Evolutionary conservation across 2,329 filamentous ascomycete species (phyloP), one percentile per base, ranked within the genome.

Genomic region (Aspergillus viridinutans): DNA sequence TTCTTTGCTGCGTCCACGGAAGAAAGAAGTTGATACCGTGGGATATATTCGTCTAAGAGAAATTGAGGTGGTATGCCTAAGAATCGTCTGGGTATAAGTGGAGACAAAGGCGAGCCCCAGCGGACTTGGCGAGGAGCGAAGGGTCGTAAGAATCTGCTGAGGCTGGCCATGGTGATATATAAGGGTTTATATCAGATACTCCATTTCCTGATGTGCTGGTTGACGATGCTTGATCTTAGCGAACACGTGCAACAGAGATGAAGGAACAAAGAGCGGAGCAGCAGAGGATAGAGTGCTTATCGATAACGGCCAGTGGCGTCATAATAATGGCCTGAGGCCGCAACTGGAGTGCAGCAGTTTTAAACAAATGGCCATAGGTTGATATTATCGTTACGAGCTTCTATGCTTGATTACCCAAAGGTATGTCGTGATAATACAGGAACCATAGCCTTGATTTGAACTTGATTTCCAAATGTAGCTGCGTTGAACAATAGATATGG

Each of bases 1-100:
- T 95, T 95, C 75, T 85, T 86, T 1, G 89, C 81, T 3, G 84
- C 86, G 53, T 92, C 87, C 3, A 83, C 71, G 1, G 88, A 84
- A 1, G 85, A 85, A 12, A 94, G 79, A 4, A 83, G 79, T 64
- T 87, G 82, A 69, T 92, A 92, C 50, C 87, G 84, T 1, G 90
- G 90, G 12, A 83, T 83, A 72, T 94, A 90, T 68, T 89, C 85
- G 67, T 86, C 83, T 2, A 94, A 82, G 21, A 94, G 81, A 71
- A 90, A 94, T 9, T 83, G 83, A 7, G 83, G 82, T 6, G 83
- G 81, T 32, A 85, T 80, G 59, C 82, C 77, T 29, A 83, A 72
- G 52, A 51, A 62, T 40, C 78, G 76, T 51, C 59, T 67, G 5
- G 59, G 47, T 45, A 58, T 56, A 47, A 51, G 52, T 17, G 59